These are phyloP conservation scores for Lactuca sativa DNA, from an alignment of 129 eudicot genomes.

Conservation along the genomic window DNA sequence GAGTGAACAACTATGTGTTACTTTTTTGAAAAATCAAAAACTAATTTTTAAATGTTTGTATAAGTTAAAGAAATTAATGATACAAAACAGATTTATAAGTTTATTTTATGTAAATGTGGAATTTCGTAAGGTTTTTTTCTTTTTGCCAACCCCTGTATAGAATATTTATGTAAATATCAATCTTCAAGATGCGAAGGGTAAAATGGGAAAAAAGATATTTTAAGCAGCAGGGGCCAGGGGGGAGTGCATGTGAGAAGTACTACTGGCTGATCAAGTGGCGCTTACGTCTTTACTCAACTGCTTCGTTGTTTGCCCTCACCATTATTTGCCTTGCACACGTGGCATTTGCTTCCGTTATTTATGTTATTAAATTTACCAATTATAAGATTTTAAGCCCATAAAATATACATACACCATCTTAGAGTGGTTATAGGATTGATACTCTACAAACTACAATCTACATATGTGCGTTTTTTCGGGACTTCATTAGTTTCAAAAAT, in stretches of 20 bases:
- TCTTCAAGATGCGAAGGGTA: background rate
- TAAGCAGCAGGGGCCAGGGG: background rate
- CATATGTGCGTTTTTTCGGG: too few species aligned
- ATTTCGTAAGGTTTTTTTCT: background rate
- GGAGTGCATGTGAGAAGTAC: conserved; percentile 26
- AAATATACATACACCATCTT: background rate
- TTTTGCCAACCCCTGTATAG: too few species aligned
- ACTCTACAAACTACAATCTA: too few species aligned
- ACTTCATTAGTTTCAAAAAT: too few species aligned
- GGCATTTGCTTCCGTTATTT: background rate
- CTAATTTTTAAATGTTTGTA: background rate
- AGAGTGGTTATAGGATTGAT: background rate
- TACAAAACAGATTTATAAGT: background rate
- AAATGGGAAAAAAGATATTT: background rate
- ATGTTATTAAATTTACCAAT: background rate
- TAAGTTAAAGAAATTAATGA: background rate
- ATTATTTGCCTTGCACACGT: conserved; percentile 8
- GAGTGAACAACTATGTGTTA: too few species aligned
- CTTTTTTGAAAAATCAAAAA: too few species aligned
- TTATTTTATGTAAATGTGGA: background rate
- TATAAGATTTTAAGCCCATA: background rate
- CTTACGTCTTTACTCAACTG: conserved; percentile 14
- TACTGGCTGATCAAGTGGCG: conserved; percentile 23
- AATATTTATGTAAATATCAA: too few species aligned
- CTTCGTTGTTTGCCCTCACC: conserved; percentile 16